Evolutionary conservation across 805 yeast genomes (phyloP).

Genomic region (Lipomyces anomalus): DNA sequence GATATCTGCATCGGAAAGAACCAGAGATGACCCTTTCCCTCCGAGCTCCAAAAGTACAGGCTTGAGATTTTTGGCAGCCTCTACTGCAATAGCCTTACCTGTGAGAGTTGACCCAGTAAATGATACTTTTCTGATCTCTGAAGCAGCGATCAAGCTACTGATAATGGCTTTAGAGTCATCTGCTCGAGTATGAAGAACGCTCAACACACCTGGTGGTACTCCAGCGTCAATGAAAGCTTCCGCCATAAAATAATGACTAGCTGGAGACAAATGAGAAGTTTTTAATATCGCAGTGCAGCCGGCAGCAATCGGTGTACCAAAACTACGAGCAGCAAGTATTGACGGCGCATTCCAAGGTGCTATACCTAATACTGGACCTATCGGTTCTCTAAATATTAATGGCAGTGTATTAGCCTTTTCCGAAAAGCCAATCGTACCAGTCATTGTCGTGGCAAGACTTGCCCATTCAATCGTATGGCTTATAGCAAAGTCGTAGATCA

Average conservation of each 20-base stretch:
- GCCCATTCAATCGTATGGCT: constrained; percentile 13
- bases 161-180: constrained; percentile 48
- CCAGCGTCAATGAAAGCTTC: constrained; percentile 67
- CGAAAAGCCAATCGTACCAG: constrained; percentile 6
- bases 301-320: constrained; percentile 77
- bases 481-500: constrained; percentile 9
- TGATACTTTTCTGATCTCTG: constrained; percentile 68
- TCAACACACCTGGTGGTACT: constrained; percentile 74
- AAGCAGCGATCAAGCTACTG: constrained; percentile 67
- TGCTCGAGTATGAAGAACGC: constrained; percentile 42
- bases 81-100: constrained; percentile 65
- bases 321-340: constrained; percentile 76
- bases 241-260: constrained; percentile 64
- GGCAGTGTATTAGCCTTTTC: constrained; percentile 9
- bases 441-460: constrained; percentile 7
- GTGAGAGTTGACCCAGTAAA: constrained; percentile 83
- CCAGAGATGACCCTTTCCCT: constrained; percentile 79
- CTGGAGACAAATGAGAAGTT: constrained; percentile 75
- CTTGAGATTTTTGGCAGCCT: constrained; percentile 65
- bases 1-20: constrained; percentile 66
- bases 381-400: constrained; percentile 47
- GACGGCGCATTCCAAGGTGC: constrained; percentile 88
- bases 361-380: constrained; percentile 82
- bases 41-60: constrained; percentile 81
- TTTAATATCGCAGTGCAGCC: constrained; percentile 77